Conservation (phyloP, 2,329 filamentous ascomycete species). For the Fusarium devonianum region DNA sequence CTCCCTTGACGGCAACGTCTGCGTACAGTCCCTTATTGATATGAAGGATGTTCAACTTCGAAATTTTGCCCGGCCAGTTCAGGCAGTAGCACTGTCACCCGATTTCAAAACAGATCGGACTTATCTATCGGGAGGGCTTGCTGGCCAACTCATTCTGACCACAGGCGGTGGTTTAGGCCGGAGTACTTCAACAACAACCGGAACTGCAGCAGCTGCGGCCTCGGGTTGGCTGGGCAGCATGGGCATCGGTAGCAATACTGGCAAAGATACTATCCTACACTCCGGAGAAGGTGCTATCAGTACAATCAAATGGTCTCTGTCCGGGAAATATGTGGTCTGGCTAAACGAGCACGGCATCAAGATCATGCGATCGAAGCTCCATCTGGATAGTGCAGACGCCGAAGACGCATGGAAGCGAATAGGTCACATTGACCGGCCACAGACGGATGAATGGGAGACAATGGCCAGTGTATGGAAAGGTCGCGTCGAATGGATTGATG, state of each 20-base stretch:
- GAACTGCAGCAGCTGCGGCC: slow-evolving; percentile 81
- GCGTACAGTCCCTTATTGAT: slow-evolving; percentile 86
- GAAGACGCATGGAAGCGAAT: slow-evolving; percentile 95
- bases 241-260: slow-evolving; percentile 77
- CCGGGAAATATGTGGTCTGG: slow-evolving; percentile 93
- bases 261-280: slow-evolving; percentile 86
- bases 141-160: slow-evolving; percentile 87
- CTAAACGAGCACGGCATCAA: slow-evolving; percentile 97
- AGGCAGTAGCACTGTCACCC: slow-evolving; percentile 91
- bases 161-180: slow-evolving; percentile 79
- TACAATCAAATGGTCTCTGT: slow-evolving; percentile 92
- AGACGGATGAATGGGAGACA: slow-evolving; percentile 88
- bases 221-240: slow-evolving; percentile 92
- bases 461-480: slow-evolving; percentile 98
- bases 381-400: slow-evolving; percentile 76
- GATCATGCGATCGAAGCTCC: slow-evolving; percentile 90
- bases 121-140: slow-evolving; percentile 89
- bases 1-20: slow-evolving; percentile 95
- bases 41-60: slow-evolving; percentile 88
- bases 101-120: slow-evolving; percentile 89
- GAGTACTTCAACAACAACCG: slow-evolving; percentile 86
- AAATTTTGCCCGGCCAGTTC: slow-evolving; percentile 92
- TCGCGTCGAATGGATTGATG: slow-evolving; percentile 90
- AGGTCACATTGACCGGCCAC: slow-evolving; percentile 88
- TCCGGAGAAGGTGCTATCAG: slow-evolving; percentile 91